Conservation (phyloP, 2,329 filamentous ascomycete species). For the Cryphonectria japonica region DNA sequence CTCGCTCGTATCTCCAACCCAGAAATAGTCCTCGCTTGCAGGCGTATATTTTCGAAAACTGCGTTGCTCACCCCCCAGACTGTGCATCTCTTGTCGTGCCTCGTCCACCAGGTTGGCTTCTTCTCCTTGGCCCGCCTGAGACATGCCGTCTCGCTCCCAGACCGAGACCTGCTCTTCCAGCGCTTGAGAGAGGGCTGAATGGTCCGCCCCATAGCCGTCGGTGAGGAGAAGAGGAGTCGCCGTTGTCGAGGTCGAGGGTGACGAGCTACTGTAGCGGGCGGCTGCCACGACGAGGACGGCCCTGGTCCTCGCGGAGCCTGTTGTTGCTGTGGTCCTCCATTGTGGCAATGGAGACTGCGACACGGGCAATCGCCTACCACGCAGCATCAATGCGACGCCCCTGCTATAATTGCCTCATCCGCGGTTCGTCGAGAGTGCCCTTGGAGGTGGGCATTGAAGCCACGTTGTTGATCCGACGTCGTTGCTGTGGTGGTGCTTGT, state of each 20-base stretch:
- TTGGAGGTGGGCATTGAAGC: not conserved
- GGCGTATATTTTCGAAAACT: not conserved
- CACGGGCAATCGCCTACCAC: constrained; percentile 28
- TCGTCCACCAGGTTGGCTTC: not conserved
- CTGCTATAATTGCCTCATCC: constrained; percentile 28
- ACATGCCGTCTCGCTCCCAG: not conserved
- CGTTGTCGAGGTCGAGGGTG: constrained; percentile 2
- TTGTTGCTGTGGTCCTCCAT: constrained; percentile 24
- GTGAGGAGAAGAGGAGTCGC: not conserved
- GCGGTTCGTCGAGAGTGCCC: constrained; percentile 13
- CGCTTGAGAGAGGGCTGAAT: not conserved
- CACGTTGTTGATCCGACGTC: not conserved
- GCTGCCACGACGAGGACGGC: constrained; percentile 1
- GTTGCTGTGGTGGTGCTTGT: not conserved
- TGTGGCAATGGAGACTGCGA: constrained; percentile 27
- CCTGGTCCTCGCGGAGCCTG: not conserved
- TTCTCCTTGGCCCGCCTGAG: not conserved
- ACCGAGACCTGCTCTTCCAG: not conserved
- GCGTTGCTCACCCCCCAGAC: not conserved
- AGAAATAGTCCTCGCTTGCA: not conserved
- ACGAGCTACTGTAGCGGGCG: constrained; percentile 7
- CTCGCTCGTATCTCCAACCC: not conserved
- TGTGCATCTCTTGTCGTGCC: not conserved
- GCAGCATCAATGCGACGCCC: constrained; percentile 29
- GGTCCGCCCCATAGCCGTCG: not conserved